Evolutionary conservation across 2,329 filamentous ascomycete genomes (phyloP), one percentile per base, ranked within the genome.

Genomic region (Xylariaceae sp.): DNA sequence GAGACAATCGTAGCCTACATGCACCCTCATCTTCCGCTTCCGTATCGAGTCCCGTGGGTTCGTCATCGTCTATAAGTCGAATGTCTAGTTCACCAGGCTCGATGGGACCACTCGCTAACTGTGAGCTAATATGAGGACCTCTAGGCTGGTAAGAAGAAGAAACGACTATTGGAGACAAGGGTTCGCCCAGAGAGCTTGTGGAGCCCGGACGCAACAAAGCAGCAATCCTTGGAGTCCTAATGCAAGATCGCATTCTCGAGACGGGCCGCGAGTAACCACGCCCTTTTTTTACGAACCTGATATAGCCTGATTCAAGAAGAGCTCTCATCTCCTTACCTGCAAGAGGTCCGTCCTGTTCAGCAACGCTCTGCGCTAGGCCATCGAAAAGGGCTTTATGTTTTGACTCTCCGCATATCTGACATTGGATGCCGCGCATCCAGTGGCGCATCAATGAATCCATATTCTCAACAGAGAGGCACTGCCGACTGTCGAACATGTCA

Each of bases 301-400:
- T 24, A 28, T 54, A 40, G 23, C 51, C 51, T 7, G 51, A 54
- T 14, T 48, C 41, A 21, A 54, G 43, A 29, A 54, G n/a, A 7
- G 51, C 41, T 16, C 21, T 39, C 41, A 54, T 47, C 41, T 54
- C 28, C 34, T 54, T 54, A 47, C 41, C 51, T 19, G 51, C 51
- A 17, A 54, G 41, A n/a, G 43, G 21, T 6, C 51, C 41, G 24
- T 47, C 51, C 31, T 29, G 5, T 3, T 46, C 31, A 4, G 28
- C 33, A n/a, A 54, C 51, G 24, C 43, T 40, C 21, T 47, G 12
- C 11, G 21, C 43, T 3, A 54, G 28, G 21, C 29, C 28, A 16
- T 47, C 43, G 31, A 39, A 47, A 3, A 54, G 29, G 8, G 19
- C 34, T 11, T 26, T 5, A 7, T 47, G 34, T 19, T 36, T 44